Evolutionary conservation across 345 rosid species (phyloP).

Genomic region (Nasturtium officinale): DNA sequence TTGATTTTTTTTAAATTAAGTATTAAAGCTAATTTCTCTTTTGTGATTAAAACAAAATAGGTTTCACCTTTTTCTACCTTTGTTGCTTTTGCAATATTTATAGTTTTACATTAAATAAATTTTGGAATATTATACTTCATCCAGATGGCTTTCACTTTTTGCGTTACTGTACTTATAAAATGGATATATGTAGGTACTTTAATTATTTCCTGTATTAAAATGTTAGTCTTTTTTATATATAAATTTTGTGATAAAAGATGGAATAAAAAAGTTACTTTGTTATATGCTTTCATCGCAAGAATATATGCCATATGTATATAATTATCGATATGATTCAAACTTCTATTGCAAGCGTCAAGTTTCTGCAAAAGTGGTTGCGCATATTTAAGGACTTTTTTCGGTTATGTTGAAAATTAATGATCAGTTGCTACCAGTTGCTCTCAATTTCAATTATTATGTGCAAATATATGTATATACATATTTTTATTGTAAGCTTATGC

Average conservation of each 20-base stretch:
- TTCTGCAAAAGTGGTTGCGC: not conserved
- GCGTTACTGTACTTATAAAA: not conserved
- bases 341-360: not conserved
- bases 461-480: too few relatives aligned
- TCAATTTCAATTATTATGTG: not conserved
- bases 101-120: not conserved
- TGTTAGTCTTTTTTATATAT: too few relatives aligned
- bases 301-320: not conserved
- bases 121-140: not conserved
- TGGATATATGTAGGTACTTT: not conserved
- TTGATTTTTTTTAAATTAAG: not conserved
- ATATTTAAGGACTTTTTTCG: not conserved
- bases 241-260: not conserved
- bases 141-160: not conserved
- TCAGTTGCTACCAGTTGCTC: not conserved
- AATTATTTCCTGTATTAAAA: not conserved
- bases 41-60: constrained; percentile 4
- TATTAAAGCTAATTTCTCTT: not conserved
- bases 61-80: not conserved
- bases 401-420: not conserved
- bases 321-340: not conserved
- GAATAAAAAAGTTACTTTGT: not conserved
- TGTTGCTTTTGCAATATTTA: not conserved
- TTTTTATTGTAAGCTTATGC: too few relatives aligned
- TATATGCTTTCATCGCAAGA: not conserved